Evolutionary conservation across 2,329 filamentous ascomycete species (phyloP), one percentile per base, ranked within the genome.

Genomic region (Trichoderma aggressivum): DNA sequence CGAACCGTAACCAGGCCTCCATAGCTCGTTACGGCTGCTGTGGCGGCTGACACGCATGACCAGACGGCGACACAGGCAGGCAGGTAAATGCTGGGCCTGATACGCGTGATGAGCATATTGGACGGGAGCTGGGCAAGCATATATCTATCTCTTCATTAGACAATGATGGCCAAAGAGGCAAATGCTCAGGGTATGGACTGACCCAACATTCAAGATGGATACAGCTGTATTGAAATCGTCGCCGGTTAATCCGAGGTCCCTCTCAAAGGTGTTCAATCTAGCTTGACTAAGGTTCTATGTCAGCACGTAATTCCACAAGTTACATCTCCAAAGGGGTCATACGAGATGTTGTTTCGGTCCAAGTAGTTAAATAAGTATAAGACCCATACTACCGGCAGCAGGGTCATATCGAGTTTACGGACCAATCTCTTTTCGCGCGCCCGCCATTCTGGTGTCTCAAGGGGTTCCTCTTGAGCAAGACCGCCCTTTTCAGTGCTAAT

Each of bases 321-420:
- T 69, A 26, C 53, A 74, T 75, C 60, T n/a, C 72, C 71, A 24
- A 70, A 70, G 3, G 71, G 72, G 1, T 76, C 75, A 21, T 78
- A 77, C 0, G 79, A 73, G 30, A 86, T 85, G 32, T 83, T 84
- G 70, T 85, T 85, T 7, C 83, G 79, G 55, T 86, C 84, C 24
- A 85, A 78, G 66, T 83, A 84, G 71, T 83, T 84, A 56, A 84
- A 77, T 76, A 81, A 84, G 73, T 84, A 85, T 77, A 82, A 79
- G 71, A 75, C 74, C 79, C 79, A 81, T 5, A 81, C 76, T 74
- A 80, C 81, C 0, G 80, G 79, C 75, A 92, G 85, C 32, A 93
- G 84, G 76, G 86, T 84, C 28, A 84, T 72, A 78, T 93, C 91
- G 28, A 93, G 80, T 79, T 91, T 92, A 71, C 88, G 84, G 50